A percentile compares a stretch with the other conserved stretches of the same genome.
These are phyloP conservation scores for Penicillium sp. DNA, from an alignment of 2,329 filamentous ascomycete species.

Conservation along the genomic window DNA sequence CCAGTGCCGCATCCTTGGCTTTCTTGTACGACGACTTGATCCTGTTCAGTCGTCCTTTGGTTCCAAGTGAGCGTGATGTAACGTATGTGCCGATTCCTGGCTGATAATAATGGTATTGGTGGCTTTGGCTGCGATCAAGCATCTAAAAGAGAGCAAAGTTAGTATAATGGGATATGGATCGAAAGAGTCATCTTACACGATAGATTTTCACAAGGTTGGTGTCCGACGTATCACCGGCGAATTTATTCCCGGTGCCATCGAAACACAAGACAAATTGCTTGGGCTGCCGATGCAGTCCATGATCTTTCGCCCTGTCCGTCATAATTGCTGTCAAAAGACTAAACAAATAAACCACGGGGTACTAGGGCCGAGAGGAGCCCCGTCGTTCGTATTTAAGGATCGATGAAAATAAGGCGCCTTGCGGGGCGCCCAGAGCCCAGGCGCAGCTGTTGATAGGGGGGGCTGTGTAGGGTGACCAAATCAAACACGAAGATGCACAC, in stretches of 20 bases:
- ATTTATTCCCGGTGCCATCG: slow-evolving; percentile 49
- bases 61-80: slow-evolving; percentile 35
- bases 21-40: slow-evolving; percentile 58
- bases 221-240: slow-evolving; percentile 44
- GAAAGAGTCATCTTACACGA: slow-evolving; percentile 38
- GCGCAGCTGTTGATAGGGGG: not conserved
- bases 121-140: slow-evolving; percentile 41
- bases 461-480: slow-evolving; percentile 10
- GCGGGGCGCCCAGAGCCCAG: not conserved
- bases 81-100: slow-evolving; percentile 49
- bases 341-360: no score
- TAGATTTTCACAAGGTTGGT: slow-evolving; percentile 52
- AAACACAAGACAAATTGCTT: slow-evolving; percentile 42
- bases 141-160: slow-evolving; percentile 35
- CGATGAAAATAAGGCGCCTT: not conserved
- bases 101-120: slow-evolving; percentile 46
- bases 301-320: not conserved
- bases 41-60: slow-evolving; percentile 34
- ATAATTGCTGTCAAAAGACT: not conserved
- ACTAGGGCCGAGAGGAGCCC: not conserved
- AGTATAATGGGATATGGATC: no score
- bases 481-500: slow-evolving; percentile 10
- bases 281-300: not conserved
- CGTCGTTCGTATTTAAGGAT: slow-evolving; percentile 10
- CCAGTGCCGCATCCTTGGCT: slow-evolving; percentile 69